A percentile compares a stretch with the other conserved stretches of the same genome.
phyloP scores from a whole-genome alignment of 768 basidiomycete species.

The Suillus fuscotomentosus region DNA sequence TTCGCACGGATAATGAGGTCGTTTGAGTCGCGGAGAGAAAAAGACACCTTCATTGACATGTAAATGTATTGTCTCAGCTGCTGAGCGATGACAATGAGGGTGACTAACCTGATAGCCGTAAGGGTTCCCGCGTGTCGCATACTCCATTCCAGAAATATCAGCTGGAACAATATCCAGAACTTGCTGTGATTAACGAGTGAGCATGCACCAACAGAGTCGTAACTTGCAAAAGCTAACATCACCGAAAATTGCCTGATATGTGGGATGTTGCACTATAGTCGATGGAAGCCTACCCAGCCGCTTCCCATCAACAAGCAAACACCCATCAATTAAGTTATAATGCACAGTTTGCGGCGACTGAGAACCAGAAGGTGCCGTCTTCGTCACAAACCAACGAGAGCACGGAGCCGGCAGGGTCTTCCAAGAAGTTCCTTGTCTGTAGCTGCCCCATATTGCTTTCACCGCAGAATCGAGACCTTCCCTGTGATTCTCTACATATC shows the following conservation, averaged over 20 bases:
- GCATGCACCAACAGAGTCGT: not conserved
- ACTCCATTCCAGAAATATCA: slow-evolving; percentile 27
- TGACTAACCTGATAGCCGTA: slow-evolving; percentile 18
- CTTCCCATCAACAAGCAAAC: slow-evolving; percentile 26
- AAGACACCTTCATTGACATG: slow-evolving; percentile 20
- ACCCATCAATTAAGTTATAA: slow-evolving; percentile 23
- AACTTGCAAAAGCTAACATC: slow-evolving; percentile 11
- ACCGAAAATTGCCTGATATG: slow-evolving; percentile 23
- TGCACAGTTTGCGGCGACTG: slow-evolving; percentile 22
- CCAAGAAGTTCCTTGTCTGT: slow-evolving; percentile 26
- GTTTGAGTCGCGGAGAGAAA: slow-evolving; percentile 13
- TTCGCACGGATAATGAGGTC: slow-evolving; percentile 20
- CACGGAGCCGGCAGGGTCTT: slow-evolving; percentile 6
- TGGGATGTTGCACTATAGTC: slow-evolving; percentile 16
- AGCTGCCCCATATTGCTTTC: slow-evolving; percentile 19
- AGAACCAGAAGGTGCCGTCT: slow-evolving; percentile 9
- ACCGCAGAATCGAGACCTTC: slow-evolving; percentile 21
- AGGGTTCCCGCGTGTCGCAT: slow-evolving; percentile 18
- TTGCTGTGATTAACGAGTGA: slow-evolving; percentile 17
- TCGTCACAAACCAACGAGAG: slow-evolving; percentile 24
- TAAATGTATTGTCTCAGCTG: not conserved
- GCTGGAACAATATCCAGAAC: slow-evolving; percentile 22
- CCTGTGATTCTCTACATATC: slow-evolving; percentile 1
- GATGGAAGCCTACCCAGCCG: slow-evolving; percentile 22
- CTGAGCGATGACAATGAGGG: not conserved